Evolutionary conservation across 2,329 filamentous ascomycete genomes (phyloP).

Genomic region (Neonectria ditissima): DNA sequence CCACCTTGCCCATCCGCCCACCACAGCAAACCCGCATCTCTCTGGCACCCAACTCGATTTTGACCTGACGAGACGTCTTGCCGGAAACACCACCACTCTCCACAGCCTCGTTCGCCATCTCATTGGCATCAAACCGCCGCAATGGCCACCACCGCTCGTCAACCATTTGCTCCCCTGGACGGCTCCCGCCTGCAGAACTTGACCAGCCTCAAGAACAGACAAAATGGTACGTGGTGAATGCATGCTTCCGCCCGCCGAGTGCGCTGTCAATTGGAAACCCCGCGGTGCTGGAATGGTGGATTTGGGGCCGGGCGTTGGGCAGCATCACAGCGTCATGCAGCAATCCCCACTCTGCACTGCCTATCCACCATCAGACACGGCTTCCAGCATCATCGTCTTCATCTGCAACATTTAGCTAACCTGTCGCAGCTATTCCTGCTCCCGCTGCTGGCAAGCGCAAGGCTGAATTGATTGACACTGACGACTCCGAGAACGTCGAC

Average conservation of each 20-base stretch:
- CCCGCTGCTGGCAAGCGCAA: slow-evolving; percentile 67
- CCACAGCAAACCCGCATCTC: slow-evolving; percentile 3
- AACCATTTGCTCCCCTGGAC: slow-evolving; percentile 81
- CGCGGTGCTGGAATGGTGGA: neutral
- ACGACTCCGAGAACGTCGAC: slow-evolving; percentile 73
- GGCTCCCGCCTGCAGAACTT: slow-evolving; percentile 76
- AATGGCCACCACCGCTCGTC: slow-evolving; percentile 71
- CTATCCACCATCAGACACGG: neutral
- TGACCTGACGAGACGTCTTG: slow-evolving; percentile 14
- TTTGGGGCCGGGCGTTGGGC: slow-evolving; percentile 12
- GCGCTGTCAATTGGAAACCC: slow-evolving; percentile 5
- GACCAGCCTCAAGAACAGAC: slow-evolving; percentile 81
- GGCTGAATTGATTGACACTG: slow-evolving; percentile 63
- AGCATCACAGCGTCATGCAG: slow-evolving; percentile 20
- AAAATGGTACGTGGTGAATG: slow-evolving; percentile 69
- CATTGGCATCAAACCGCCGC: slow-evolving; percentile 29
- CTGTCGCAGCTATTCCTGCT: slow-evolving; percentile 54
- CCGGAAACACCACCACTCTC: slow-evolving; percentile 54
- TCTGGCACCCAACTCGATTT: slow-evolving; percentile 3
- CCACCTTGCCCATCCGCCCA: neutral
- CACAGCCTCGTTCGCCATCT: slow-evolving; percentile 41
- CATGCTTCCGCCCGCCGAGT: neutral
- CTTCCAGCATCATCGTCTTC: neutral
- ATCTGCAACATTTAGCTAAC: slow-evolving; percentile 27
- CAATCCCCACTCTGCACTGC: slow-evolving; percentile 21